Evolutionary conservation across 164 flowering plant genomes (phyloP), one percentile per base, ranked within the genome.

Genomic region (Akebia trifoliata): DNA sequence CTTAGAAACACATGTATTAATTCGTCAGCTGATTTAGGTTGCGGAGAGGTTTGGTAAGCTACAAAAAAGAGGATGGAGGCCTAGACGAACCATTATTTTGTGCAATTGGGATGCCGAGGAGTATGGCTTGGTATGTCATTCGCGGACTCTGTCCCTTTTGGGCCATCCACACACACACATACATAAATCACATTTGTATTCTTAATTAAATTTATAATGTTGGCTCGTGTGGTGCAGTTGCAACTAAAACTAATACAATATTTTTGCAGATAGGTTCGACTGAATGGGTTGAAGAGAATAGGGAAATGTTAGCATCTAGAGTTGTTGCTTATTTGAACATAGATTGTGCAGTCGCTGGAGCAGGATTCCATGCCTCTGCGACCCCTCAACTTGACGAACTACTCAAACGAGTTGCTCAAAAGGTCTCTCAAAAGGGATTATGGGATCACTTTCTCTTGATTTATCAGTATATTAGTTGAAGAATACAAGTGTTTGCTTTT

Each of bases 21-120:
- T 22, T 62, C 2, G 17, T 42, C 18, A 15, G 29, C 36, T 10
- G 8, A 6, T 64, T 40, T 32, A 86, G 90, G 60, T 86, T 18
- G 86, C 86, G 17, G 53, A 68, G 65, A 79, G 95, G 71, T 61
- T 84, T 14, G 71, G 57, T 44, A 80, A 82, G 69, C 72, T 84
- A 67, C 84, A 73, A 66, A 72, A 69, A 46, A 72, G 42, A 62
- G 93, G 89, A 36, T 83, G 89, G 89, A 81, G 49, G 57, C 89
- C 93, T 21, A 64, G 86, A 50, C 44, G 95, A 60, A 84, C 88
- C 22, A 82, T 84, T 9, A 39, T 86, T 40, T 68, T 86, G 56
- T 86, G 95, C 80, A 86, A 74, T 63, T 86, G 95, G 95, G 95
- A 86, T 64, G 94, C 90, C 2, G 90, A 86, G 72, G 94, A 86